Conservation (phyloP, 2,329 filamentous ascomycete genomes). For the Pseudogymnoascus sp. region DNA sequence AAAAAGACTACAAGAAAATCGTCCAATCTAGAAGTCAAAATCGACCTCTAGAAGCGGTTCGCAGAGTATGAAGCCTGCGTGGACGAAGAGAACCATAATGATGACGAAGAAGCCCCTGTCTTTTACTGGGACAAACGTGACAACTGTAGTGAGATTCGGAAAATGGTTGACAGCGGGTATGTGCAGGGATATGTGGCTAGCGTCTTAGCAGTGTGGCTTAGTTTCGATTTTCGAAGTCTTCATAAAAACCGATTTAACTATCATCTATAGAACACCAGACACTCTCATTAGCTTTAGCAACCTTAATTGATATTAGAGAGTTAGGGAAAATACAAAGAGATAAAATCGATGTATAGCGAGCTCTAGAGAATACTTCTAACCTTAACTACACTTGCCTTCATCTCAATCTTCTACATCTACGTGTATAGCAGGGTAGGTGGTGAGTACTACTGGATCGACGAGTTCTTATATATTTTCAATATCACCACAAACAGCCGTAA, state of each 20-base stretch:
- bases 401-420: no score
- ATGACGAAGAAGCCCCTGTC: not conserved
- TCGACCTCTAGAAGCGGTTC: not conserved
- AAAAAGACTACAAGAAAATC: not conserved
- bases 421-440: not conserved
- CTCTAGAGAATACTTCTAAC: no score
- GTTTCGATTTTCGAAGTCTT: not conserved
- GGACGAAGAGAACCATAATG: not conserved
- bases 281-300: no score
- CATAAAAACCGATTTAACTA: no score
- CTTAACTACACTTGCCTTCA: no score
- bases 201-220: not conserved
- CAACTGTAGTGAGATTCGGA: not conserved
- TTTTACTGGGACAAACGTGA: not conserved
- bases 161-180: not conserved
- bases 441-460: not conserved
- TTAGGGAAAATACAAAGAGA: no score
- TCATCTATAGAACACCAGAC: no score
- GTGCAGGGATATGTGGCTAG: not conserved
- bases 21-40: not conserved
- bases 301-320: no score
- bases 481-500: not conserved
- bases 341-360: no score
- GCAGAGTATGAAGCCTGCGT: not conserved
- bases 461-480: not conserved